phyloP scores from a whole-genome alignment of 2,329 filamentous ascomycete genomes.

The Aspergillus tanneri region DNA sequence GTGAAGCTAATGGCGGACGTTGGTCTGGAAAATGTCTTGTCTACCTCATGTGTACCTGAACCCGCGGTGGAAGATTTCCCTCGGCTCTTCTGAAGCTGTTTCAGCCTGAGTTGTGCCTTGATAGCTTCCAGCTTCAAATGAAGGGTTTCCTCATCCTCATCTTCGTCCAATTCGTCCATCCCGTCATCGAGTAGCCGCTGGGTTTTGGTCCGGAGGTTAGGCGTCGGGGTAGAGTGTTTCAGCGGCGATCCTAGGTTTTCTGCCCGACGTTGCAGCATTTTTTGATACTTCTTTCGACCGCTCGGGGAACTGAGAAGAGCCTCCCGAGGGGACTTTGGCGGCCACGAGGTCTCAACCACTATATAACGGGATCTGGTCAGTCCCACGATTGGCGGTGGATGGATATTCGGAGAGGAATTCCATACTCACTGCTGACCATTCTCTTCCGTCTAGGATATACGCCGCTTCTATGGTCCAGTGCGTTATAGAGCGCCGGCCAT shows the following conservation, averaged over 20 bases:
- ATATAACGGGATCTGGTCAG: slow-evolving; percentile 12
- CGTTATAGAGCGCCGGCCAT: background rate
- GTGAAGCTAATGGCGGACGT: slow-evolving; percentile 27
- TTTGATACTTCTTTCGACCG: slow-evolving; percentile 72
- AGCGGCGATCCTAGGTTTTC: slow-evolving; percentile 69
- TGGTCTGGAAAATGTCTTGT: slow-evolving; percentile 21
- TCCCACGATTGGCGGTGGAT: slow-evolving; percentile 1
- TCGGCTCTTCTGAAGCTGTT: slow-evolving; percentile 70
- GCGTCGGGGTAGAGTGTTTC: slow-evolving; percentile 50
- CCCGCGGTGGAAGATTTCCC: slow-evolving; percentile 25
- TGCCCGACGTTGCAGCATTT: slow-evolving; percentile 63
- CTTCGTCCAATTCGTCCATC: slow-evolving; percentile 54
- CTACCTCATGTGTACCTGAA: slow-evolving; percentile 23
- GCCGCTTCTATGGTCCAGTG: background rate
- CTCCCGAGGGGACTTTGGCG: slow-evolving; percentile 62
- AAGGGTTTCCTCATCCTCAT: slow-evolving; percentile 86
- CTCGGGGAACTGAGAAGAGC: slow-evolving; percentile 69
- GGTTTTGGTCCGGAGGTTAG: slow-evolving; percentile 37
- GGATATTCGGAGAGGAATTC: background rate
- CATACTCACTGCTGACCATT: slow-evolving; percentile 27
- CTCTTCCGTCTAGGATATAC: background rate
- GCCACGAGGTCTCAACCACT: slow-evolving; percentile 56
- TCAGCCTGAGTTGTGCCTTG: slow-evolving; percentile 81
- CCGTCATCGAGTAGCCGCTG: slow-evolving; percentile 33
- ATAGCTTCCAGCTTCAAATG: slow-evolving; percentile 85